These are phyloP conservation scores for Madurella fahalii DNA, from an alignment of 2,329 filamentous ascomycete genomes.

Conservation along the genomic window DNA sequence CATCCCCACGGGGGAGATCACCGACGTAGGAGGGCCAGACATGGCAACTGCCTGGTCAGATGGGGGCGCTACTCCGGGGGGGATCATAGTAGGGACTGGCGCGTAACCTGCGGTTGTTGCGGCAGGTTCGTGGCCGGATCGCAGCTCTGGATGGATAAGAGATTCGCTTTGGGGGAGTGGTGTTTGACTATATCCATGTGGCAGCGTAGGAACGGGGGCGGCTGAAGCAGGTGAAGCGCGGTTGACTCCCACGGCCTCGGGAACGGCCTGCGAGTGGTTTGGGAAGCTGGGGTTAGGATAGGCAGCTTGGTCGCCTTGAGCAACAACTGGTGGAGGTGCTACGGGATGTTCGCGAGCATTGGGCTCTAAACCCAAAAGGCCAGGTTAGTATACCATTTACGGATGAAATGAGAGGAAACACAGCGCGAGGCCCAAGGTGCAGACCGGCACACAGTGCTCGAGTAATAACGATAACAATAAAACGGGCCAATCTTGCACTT, in stretches of 20 bases:
- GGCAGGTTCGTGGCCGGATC: slow-evolving; percentile 28
- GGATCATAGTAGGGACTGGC: slow-evolving; percentile 33
- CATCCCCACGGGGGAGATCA: slow-evolving; percentile 27
- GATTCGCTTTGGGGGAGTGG: slow-evolving; percentile 36
- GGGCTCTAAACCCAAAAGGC: slow-evolving; percentile 11
- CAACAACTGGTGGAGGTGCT: slow-evolving; percentile 6
- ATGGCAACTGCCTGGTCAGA: slow-evolving; percentile 26
- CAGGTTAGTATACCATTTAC: slow-evolving; percentile 15
- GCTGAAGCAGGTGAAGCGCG: slow-evolving; percentile 17
- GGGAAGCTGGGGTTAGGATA: slow-evolving; percentile 13
- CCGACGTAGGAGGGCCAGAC: slow-evolving; percentile 31
- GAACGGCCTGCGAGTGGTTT: slow-evolving; percentile 12
- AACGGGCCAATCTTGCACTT: slow-evolving; percentile 8
- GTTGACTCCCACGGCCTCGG: slow-evolving; percentile 8
- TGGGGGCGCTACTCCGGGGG: slow-evolving; percentile 27
- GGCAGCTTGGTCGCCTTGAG: slow-evolving; percentile 11
- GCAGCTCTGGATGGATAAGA: slow-evolving; percentile 48
- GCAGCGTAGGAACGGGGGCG: slow-evolving; percentile 16
- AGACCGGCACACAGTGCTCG: background rate
- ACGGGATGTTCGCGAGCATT: slow-evolving; percentile 14
- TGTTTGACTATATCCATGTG: slow-evolving; percentile 45
- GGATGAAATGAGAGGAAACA: background rate
- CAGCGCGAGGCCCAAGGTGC: background rate
- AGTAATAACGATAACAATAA: background rate
- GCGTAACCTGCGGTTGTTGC: slow-evolving; percentile 20